Evolutionary conservation across 208 protist genomes (phyloP).

Genomic region (Strigomonas culicis): DNA sequence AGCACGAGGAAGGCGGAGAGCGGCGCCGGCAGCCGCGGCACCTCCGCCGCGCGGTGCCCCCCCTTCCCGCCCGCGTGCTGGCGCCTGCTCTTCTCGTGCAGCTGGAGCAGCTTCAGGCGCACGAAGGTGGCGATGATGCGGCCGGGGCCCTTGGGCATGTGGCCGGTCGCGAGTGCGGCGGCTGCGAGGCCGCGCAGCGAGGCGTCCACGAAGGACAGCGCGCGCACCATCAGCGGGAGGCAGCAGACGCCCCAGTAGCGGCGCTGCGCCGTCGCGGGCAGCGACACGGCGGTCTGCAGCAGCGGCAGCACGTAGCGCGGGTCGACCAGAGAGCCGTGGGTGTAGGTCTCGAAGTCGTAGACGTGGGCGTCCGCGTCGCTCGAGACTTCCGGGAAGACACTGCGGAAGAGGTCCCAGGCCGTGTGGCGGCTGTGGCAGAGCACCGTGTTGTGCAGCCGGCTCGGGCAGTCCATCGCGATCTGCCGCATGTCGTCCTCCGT

Average conservation of each 20-base stretch:
- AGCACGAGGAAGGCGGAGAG: slow-evolving; percentile 64
- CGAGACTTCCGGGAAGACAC: slow-evolving; percentile 71
- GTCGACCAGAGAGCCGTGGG: slow-evolving; percentile 42
- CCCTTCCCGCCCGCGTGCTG: not conserved
- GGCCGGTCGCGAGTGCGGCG: slow-evolving; percentile 31
- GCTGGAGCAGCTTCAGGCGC: slow-evolving; percentile 67
- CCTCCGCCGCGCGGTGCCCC: not conserved
- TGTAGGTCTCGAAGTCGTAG: slow-evolving; percentile 30
- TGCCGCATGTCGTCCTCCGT: slow-evolving; percentile 60
- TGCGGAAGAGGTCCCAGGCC: slow-evolving; percentile 42
- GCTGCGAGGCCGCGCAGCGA: slow-evolving; percentile 49
- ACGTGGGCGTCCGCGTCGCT: slow-evolving; percentile 39
- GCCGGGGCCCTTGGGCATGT: slow-evolving; percentile 49
- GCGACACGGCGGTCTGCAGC: slow-evolving; percentile 61
- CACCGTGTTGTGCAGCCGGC: slow-evolving; percentile 76
- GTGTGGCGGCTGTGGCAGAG: slow-evolving; percentile 11
- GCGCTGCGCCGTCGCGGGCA: slow-evolving; percentile 37
- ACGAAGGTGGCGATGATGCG: slow-evolving; percentile 65
- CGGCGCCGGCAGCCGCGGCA: slow-evolving; percentile 68
- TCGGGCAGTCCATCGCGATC: slow-evolving; percentile 57
- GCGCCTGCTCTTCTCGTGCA: slow-evolving; percentile 12
- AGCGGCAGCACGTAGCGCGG: slow-evolving; percentile 82
- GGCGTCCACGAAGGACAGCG: slow-evolving; percentile 62
- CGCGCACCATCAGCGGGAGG: slow-evolving; percentile 60
- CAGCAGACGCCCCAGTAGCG: slow-evolving; percentile 42